These are phyloP conservation scores for Lomentospora prolificans DNA, from an alignment of 2,329 filamentous ascomycete genomes.

Conservation along the genomic window DNA sequence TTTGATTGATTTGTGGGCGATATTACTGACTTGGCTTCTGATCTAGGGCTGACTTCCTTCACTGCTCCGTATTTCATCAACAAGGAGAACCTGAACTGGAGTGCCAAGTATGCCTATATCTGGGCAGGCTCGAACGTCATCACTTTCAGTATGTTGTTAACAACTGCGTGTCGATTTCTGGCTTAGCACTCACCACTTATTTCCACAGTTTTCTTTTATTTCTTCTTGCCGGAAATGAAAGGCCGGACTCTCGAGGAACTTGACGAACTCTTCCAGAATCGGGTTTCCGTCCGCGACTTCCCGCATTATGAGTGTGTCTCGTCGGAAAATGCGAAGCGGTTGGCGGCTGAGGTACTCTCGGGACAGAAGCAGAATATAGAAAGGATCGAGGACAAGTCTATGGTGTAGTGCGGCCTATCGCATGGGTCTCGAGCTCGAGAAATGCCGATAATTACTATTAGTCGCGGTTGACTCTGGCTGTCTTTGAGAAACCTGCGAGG, in stretches of 20 bases:
- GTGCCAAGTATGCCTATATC: constrained; percentile 39
- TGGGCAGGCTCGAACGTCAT: constrained; percentile 25
- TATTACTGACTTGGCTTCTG: background rate
- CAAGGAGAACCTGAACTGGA: constrained; percentile 37
- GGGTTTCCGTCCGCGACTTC: constrained; percentile 1
- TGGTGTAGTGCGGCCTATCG: too few species aligned
- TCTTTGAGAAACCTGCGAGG: too few species aligned
- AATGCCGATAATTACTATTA: too few species aligned
- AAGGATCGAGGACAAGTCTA: background rate
- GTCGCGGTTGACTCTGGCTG: too few species aligned
- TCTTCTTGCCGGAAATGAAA: constrained; percentile 8
- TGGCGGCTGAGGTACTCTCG: background rate
- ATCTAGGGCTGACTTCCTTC: constrained; percentile 34
- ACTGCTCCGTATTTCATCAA: constrained; percentile 47
- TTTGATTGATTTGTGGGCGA: background rate
- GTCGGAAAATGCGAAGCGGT: background rate
- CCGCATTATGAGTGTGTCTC: background rate
- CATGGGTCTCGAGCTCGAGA: too few species aligned
- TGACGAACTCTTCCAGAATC: constrained; percentile 8
- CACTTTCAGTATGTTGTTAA: constrained; percentile 5
- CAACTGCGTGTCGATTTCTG: background rate
- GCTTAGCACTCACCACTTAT: background rate
- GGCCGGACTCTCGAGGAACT: constrained; percentile 13
- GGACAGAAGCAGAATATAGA: background rate
- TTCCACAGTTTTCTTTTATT: constrained; percentile 1